Base-by-base conservation (phyloP, 2,329 filamentous ascomycete species). In the Aspergillus sp. region DNA sequence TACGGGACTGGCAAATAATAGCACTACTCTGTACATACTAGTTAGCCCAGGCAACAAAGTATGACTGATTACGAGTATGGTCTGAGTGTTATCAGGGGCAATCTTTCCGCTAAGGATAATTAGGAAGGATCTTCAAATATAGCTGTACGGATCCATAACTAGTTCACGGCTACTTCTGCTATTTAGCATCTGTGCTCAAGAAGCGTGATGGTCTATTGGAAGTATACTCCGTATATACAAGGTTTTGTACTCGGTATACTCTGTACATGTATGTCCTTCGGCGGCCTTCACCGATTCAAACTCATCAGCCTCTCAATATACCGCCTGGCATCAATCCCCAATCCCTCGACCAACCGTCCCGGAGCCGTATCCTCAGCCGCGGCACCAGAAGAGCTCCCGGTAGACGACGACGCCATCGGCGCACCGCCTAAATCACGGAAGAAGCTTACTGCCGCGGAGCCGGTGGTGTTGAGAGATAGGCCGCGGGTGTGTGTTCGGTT, bases 291-390 rank as follows among this genome's bases (percentile, higher is more conserved):
- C 53, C 64, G 57, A 60, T 71, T 73, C 55, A 74, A 59, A 49
- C 61, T 67, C 38, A 74, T 57, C 52, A 74, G 51, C 33, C 64
- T 65, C 52, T 74, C 71, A 49, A 74, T 68, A 63, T 73, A 74
- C 47, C 63, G 65, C 49, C 66, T 64, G 19, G 71, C 65, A 63
- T 74, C 71, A 35, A 74, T 57, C 1, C 72, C 72, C 35, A 74
- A 53, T 5, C 72, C 72, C 50, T 74, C 71, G 7, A 65, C 68
- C 41, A 69, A 49, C 46, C 60, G 71, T 26, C 57, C 66, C 1
- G 67, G 60, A 5, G 56, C 60, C 32, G 53, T 62, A 48, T 60
- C 68, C 41, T 58, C 53, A 19, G 12, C 19, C n/a, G 9, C 12
- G 8, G 9, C 26, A 26, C 7, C 19, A 39, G 12, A 4, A 28